Conservation (phyloP, 495 filamentous ascomycete genomes). For the Aspergillus ostianus region DNA sequence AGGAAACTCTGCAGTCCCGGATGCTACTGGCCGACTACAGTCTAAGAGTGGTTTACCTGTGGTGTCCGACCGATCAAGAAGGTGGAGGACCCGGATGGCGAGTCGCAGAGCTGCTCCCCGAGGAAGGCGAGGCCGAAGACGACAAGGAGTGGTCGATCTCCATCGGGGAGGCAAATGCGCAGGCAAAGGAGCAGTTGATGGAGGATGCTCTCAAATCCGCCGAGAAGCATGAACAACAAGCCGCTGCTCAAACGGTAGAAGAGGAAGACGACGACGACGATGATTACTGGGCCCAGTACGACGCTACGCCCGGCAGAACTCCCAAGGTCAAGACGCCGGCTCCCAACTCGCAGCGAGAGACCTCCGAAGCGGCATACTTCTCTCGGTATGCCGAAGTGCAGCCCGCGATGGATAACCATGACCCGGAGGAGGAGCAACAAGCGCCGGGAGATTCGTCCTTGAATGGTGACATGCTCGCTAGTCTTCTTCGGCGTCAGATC, state of each 20-base stretch:
- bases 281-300: constrained; percentile 93
- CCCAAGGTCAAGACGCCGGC: constrained; percentile 68
- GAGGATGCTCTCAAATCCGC: constrained; percentile 37
- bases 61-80: constrained; percentile 66
- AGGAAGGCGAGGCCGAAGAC: constrained; percentile 41
- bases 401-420: constrained; percentile 85
- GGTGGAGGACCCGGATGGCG: constrained; percentile 75
- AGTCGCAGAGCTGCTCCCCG: constrained; percentile 72
- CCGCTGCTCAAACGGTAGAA: constrained; percentile 21
- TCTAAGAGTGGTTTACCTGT: constrained; percentile 59
- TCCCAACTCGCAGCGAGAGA: constrained; percentile 37
- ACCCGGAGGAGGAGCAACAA: constrained; percentile 62
- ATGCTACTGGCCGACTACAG: constrained; percentile 54
- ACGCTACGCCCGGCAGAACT: constrained; percentile 75
- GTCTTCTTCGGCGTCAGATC: constrained; percentile 34
- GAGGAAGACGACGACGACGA: constrained; percentile 76
- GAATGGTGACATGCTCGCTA: constrained; percentile 48
- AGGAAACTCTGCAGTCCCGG: constrained; percentile 78
- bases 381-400: constrained; percentile 86
- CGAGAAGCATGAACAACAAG: constrained; percentile 27
- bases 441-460: constrained; percentile 53
- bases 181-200: constrained; percentile 34
- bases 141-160: constrained; percentile 49
- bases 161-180: constrained; percentile 53
- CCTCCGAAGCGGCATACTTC: constrained; percentile 60